Conservation (phyloP, 805 yeast species). For the Lachancea cidri region DNA sequence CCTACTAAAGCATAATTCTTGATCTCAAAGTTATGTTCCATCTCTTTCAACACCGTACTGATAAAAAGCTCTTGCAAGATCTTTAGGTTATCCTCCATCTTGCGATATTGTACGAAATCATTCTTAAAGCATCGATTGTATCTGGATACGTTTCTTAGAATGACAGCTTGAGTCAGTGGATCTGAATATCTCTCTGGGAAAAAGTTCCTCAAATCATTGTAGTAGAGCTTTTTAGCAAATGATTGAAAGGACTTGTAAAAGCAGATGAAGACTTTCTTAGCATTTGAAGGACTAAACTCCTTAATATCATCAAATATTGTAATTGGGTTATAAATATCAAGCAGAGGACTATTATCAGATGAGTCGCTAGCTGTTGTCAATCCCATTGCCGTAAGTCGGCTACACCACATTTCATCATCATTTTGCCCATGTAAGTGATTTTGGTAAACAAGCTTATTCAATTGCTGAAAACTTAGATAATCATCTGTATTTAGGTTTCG, state of each 20-base stretch:
- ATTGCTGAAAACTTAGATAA: conserved; percentile 21
- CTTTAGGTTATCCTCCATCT: conserved; percentile 18
- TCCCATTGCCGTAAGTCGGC: conserved; percentile 20
- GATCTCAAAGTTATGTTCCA: conserved; percentile 51
- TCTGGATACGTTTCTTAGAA: conserved; percentile 17
- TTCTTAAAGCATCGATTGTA: conserved; percentile 21
- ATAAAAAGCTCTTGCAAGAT: conserved; percentile 54
- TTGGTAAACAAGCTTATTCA: conserved; percentile 19
- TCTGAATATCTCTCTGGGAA: conserved; percentile 23
- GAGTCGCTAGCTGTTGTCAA: conserved; percentile 7
- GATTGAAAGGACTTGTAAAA: conserved; percentile 17
- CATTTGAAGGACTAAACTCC: conserved; percentile 11
- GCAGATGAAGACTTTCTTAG: conserved; percentile 14
- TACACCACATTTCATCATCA: conserved; percentile 18
- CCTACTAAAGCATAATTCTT: conserved; percentile 39
- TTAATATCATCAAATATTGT: conserved; percentile 19
- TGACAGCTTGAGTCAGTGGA: conserved; percentile 25
- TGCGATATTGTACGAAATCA: conserved; percentile 16
- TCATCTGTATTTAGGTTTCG: conserved; percentile 20
- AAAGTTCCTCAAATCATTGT: conserved; percentile 21
- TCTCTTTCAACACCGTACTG: conserved; percentile 62
- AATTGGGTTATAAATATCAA: conserved; percentile 8
- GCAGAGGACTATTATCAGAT: neutral
- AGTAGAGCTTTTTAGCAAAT: conserved; percentile 21
- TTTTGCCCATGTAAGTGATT: conserved; percentile 13